Percentiles rank a stretch among this genome's conserved stretches.
phyloP scores from a whole-genome alignment of 192 early-diverging fungal species.

The Backusella tuberculispora region DNA sequence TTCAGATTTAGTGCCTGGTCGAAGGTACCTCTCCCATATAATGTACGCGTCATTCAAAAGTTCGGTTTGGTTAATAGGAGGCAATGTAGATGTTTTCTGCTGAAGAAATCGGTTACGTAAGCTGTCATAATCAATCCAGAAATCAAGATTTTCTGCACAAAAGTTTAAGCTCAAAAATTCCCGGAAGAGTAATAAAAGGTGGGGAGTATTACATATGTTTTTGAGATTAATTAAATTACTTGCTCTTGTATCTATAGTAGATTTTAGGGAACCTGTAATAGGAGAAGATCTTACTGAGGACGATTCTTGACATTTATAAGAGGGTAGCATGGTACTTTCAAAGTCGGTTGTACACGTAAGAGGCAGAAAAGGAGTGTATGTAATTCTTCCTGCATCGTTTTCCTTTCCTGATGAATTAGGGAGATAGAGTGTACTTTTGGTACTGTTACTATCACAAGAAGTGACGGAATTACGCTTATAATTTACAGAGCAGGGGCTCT shows the following conservation, averaged over 20 bases:
- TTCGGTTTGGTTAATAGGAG: slow-evolving; percentile 39
- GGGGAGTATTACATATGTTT: slow-evolving; percentile 57
- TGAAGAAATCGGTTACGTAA: slow-evolving; percentile 48
- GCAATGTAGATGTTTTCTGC: slow-evolving; percentile 35
- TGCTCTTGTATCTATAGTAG: slow-evolving; percentile 31
- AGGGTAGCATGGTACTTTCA: not conserved
- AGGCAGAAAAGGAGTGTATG: not conserved
- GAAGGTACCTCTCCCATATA: slow-evolving; percentile 53
- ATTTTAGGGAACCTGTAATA: not conserved
- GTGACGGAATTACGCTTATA: not conserved
- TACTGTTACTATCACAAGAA: not conserved
- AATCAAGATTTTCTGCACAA: slow-evolving; percentile 76
- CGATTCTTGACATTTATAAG: not conserved
- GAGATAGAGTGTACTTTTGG: not conserved
- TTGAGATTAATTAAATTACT: slow-evolving; percentile 60
- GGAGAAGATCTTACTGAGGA: not conserved
- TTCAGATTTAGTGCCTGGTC: slow-evolving; percentile 44
- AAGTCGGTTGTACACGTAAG: slow-evolving; percentile 1
- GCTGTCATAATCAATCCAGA: slow-evolving; percentile 57
- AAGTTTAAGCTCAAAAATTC: slow-evolving; percentile 67
- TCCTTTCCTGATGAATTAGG: not conserved
- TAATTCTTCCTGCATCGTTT: not conserved
- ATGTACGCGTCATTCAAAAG: slow-evolving; percentile 52
- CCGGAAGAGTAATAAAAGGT: slow-evolving; percentile 59
- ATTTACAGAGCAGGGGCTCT: not conserved